These are phyloP conservation scores for Colletotrichum tanaceti DNA, from an alignment of 2,329 filamentous ascomycete species.

Conservation along the genomic window DNA sequence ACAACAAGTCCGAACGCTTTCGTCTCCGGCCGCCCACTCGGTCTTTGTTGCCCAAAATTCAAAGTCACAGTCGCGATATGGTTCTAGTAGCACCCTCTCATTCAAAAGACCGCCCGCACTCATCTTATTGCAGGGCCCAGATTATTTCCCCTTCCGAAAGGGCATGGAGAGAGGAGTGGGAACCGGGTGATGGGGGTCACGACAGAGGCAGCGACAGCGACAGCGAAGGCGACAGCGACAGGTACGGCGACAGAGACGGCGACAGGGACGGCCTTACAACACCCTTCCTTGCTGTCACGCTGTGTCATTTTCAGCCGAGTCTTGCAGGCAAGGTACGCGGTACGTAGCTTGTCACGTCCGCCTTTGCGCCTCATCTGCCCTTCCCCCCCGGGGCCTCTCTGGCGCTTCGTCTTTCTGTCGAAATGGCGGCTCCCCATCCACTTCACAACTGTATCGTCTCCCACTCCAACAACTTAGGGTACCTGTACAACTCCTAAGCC, in stretches of 20 bases:
- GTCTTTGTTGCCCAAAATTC: conserved; percentile 32
- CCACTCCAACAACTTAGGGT: neutral
- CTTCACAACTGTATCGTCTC: conserved; percentile 15
- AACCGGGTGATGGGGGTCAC: conserved; percentile 5
- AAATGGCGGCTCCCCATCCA: conserved; percentile 28
- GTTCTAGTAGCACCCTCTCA: conserved; percentile 35
- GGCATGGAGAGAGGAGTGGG: conserved; percentile 13
- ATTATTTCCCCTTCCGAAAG: conserved; percentile 29
- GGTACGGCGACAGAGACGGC: neutral
- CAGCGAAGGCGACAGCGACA: neutral
- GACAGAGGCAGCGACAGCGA: conserved; percentile 2
- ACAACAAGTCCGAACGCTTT: conserved; percentile 32
- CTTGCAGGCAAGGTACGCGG: neutral
- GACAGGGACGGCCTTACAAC: conserved; percentile 10
- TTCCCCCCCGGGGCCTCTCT: neutral
- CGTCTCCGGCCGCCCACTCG: conserved; percentile 17
- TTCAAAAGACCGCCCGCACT: conserved; percentile 32
- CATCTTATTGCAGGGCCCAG: conserved; percentile 30
- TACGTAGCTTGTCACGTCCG: conserved; percentile 14
- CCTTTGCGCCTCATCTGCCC: conserved; percentile 2
- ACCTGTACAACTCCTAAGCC: conserved; percentile 3
- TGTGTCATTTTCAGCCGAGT: neutral
- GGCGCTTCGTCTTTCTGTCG: conserved; percentile 2
- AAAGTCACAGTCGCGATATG: conserved; percentile 34
- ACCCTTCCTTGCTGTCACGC: neutral